Conservation (phyloP, 495 filamentous ascomycete species). For the Oidiodendron maius region DNA sequence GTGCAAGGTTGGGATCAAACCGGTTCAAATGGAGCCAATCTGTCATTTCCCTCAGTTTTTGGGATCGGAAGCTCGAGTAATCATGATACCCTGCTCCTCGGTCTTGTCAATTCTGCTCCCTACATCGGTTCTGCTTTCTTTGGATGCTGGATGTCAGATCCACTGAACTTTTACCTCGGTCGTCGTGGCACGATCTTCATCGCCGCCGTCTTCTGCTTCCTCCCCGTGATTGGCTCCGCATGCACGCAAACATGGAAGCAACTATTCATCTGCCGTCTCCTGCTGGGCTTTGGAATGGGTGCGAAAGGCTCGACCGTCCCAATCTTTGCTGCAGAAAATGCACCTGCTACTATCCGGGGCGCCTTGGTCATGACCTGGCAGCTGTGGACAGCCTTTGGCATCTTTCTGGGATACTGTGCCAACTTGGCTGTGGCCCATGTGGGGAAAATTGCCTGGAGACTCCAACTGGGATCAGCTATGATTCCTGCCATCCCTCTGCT, state of each 20-base stretch:
- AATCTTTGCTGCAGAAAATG: conserved; percentile 73
- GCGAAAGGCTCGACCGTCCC: conserved; percentile 48
- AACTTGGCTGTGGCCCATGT: conserved; percentile 58
- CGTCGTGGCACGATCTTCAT: conserved; percentile 59
- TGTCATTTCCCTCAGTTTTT: conserved; percentile 19
- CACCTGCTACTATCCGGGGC: conserved; percentile 69
- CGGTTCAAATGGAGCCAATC: conserved; percentile 21
- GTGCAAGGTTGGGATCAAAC: conserved; percentile 62
- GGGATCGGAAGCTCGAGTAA: conserved; percentile 14
- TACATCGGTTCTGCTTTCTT: conserved; percentile 31
- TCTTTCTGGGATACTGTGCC: conserved; percentile 65
- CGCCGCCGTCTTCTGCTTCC: conserved; percentile 31
- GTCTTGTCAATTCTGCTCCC: conserved; percentile 52
- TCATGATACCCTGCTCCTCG: conserved; percentile 51
- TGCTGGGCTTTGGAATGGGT: conserved; percentile 72
- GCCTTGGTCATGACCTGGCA: conserved; percentile 83
- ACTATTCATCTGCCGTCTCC: conserved; percentile 55
- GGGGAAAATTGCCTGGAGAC: conserved; percentile 60
- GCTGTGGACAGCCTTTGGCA: conserved; percentile 58
- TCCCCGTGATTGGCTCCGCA: conserved; percentile 55
- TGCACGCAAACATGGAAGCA: conserved; percentile 56
- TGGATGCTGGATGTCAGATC: conserved; percentile 68
- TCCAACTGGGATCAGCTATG: conserved; percentile 74
- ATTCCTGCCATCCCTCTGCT: conserved; percentile 66
- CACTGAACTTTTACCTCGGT: conserved; percentile 60